Conservation (phyloP, 345 rosid species). For the Leavenworthia alabamica region DNA sequence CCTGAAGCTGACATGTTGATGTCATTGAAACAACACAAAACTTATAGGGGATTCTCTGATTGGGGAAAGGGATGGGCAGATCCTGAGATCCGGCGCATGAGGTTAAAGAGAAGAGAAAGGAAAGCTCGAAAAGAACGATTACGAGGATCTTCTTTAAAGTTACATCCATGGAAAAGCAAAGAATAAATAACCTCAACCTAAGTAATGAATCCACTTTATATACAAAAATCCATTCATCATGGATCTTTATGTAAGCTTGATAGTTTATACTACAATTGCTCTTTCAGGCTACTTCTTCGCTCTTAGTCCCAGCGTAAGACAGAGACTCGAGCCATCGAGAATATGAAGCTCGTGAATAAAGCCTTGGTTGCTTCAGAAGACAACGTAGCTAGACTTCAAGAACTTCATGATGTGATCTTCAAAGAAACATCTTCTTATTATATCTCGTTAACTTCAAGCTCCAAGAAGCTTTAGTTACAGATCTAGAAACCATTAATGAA, state of each 20-base stretch:
- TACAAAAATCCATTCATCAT: constrained; percentile 12
- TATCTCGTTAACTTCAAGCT: constrained; percentile 44
- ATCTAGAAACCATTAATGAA: constrained; percentile 44
- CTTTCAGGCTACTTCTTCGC: no score
- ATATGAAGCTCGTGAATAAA: no score
- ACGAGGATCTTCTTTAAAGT: constrained; percentile 5
- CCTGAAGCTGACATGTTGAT: constrained; percentile 90
- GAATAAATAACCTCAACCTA: constrained; percentile 15
- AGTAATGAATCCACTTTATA: constrained; percentile 20
- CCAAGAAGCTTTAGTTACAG: constrained; percentile 38
- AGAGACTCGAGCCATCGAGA: no score
- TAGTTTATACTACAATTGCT: no score
- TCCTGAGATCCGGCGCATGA: constrained; percentile 67
- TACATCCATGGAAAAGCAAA: constrained; percentile 21
- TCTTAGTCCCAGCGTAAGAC: no score
- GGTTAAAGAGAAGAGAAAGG: constrained; percentile 33
- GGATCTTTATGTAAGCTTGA: no score
- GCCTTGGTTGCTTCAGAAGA: no score
- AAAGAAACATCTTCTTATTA: no score
- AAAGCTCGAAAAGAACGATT: constrained; percentile 13
- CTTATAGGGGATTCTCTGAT: constrained; percentile 49
- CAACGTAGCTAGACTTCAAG: no score
- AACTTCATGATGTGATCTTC: no score
- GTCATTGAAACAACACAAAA: constrained; percentile 26
- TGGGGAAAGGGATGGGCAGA: constrained; percentile 96